Evolutionary conservation across 2,329 filamentous ascomycete genomes (phyloP).

Genomic region (Paecilomyces dactylethromorphus): DNA sequence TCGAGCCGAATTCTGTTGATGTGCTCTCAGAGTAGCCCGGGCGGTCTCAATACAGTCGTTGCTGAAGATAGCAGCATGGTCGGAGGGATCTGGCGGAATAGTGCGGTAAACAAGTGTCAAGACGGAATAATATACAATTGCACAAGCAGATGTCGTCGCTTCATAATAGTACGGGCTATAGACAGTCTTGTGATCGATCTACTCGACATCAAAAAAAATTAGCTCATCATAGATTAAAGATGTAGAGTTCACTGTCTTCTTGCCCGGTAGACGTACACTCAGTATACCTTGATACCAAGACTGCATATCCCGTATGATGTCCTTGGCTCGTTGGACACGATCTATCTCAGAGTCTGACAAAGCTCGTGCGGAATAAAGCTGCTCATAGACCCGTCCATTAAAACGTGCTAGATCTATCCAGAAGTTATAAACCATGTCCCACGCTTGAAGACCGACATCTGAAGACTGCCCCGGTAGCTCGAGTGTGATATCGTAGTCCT

Average conservation of each 20-base stretch:
- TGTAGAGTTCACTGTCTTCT: not conserved
- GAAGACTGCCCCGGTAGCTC: constrained; percentile 27
- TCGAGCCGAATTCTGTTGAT: constrained; percentile 17
- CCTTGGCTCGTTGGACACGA: constrained; percentile 16
- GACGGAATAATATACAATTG: constrained; percentile 29
- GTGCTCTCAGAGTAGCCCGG: constrained; percentile 24
- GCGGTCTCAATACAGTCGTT: constrained; percentile 32
- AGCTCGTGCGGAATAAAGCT: constrained; percentile 43
- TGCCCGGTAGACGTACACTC: not conserved
- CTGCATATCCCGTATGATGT: constrained; percentile 5
- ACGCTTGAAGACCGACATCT: constrained; percentile 18
- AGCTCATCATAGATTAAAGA: not conserved
- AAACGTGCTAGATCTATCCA: constrained; percentile 54
- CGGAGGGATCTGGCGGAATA: constrained; percentile 23
- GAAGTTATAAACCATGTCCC: constrained; percentile 43
- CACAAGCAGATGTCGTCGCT: constrained; percentile 22
- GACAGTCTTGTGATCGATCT: constrained; percentile 10
- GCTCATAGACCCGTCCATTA: constrained; percentile 54
- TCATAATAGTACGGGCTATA: constrained; percentile 16
- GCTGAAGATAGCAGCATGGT: constrained; percentile 23
- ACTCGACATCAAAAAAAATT: not conserved
- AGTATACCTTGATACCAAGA: constrained; percentile 8
- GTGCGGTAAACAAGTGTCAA: constrained; percentile 35
- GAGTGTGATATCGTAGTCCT: constrained; percentile 55
- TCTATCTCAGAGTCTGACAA: constrained; percentile 17